phyloP scores from a whole-genome alignment of 2,329 filamentous ascomycete genomes.

The Ascochyta rabiei region DNA sequence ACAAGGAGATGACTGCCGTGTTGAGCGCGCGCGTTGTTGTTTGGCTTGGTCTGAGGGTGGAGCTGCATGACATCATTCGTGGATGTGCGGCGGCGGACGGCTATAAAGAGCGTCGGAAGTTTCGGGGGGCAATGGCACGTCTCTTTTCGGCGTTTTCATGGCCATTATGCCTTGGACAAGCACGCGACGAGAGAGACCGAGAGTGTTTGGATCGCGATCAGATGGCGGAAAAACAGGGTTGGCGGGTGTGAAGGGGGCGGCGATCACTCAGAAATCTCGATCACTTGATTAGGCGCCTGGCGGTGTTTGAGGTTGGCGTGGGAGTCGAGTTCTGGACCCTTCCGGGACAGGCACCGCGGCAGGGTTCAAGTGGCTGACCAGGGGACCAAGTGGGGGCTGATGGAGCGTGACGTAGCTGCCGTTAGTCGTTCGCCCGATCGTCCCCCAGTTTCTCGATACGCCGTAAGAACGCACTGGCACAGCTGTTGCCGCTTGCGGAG shows the following conservation, averaged over 20 bases:
- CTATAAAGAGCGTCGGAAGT: slow-evolving; percentile 2
- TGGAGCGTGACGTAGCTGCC: slow-evolving; percentile 24
- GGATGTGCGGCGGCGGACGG: not conserved
- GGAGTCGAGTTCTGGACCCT: slow-evolving; percentile 16
- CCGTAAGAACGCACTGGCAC: slow-evolving; percentile 3
- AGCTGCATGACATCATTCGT: slow-evolving; percentile 6
- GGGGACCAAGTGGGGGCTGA: slow-evolving; percentile 7
- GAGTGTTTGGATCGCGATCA: slow-evolving; percentile 8
- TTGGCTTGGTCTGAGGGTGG: not conserved
- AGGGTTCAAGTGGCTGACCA: slow-evolving; percentile 11
- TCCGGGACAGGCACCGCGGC: slow-evolving; percentile 7
- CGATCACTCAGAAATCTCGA: slow-evolving; percentile 26
- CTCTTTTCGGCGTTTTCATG: slow-evolving; percentile 16
- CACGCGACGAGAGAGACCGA: slow-evolving; percentile 1
- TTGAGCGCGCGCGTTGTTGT: not conserved
- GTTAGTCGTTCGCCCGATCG: slow-evolving; percentile 20
- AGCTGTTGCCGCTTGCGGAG: slow-evolving; percentile 12
- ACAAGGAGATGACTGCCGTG: slow-evolving; percentile 8
- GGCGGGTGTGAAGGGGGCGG: slow-evolving; percentile 6
- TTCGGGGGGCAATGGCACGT: slow-evolving; percentile 4
- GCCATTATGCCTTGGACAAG: slow-evolving; percentile 2
- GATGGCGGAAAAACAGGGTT: not conserved
- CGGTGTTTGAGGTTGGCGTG: slow-evolving; percentile 24
- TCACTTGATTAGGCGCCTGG: slow-evolving; percentile 13
- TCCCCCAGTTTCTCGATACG: slow-evolving; percentile 25